These are phyloP conservation scores for Phaseolus coccineus DNA, from an alignment of 331 rosid species.

Conservation along the genomic window DNA sequence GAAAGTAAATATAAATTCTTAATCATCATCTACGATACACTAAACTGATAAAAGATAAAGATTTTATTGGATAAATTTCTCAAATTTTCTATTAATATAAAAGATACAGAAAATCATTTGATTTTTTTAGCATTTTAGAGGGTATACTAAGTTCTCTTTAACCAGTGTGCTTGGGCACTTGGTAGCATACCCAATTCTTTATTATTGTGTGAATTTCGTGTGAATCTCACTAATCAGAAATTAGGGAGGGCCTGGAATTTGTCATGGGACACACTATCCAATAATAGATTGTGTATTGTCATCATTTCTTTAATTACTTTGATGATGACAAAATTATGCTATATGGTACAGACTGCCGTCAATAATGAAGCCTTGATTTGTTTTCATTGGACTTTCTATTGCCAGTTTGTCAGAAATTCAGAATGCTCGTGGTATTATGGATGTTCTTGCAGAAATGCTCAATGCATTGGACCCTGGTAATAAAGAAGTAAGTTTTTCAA, in stretches of 20 bases:
- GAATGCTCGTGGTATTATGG: conserved; percentile 96
- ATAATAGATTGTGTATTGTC: conserved; percentile 3
- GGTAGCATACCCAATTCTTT: neutral
- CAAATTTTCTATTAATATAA: neutral
- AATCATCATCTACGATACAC: neutral
- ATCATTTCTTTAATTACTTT: neutral
- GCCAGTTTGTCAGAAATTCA: conserved; percentile 88
- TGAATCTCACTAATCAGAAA: neutral
- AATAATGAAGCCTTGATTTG: conserved; percentile 35
- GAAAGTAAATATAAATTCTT: neutral
- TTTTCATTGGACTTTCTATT: conserved; percentile 47
- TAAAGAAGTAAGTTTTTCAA: conserved; percentile 69
- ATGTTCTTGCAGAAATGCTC: conserved; percentile 94
- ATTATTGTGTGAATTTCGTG: conserved; percentile 15
- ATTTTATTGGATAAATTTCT: neutral
- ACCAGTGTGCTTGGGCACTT: neutral
- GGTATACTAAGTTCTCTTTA: neutral
- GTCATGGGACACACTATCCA: neutral
- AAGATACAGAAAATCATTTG: neutral
- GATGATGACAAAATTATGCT: conserved; percentile 19
- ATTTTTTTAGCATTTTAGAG: neutral
- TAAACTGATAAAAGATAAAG: neutral
- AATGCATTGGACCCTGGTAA: conserved; percentile 84
- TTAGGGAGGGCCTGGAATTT: conserved; percentile 9
- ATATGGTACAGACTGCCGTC: conserved; percentile 4